Evolutionary conservation across 108 stramenopile genomes (phyloP), one percentile per base, ranked within the genome.

Genomic region (Cyclotella choctawhatcheeana): DNA sequence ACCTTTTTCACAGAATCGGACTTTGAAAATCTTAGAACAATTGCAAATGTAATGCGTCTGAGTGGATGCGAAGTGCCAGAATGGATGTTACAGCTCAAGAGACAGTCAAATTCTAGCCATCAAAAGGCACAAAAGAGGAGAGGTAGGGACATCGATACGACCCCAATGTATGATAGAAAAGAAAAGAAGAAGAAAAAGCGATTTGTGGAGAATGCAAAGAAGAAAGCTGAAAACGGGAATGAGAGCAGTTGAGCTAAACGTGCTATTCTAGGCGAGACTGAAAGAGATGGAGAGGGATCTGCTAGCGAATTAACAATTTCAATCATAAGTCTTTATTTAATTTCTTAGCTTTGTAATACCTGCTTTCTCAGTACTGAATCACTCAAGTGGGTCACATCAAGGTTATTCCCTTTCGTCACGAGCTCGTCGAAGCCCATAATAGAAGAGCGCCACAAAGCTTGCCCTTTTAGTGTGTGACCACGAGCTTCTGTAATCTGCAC

Each of bases 1-100:
- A 99, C 98, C 0, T 80, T 98, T 30, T 99, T 98, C 67, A 98
- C 98, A 12, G 98, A 98, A 74, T 77, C 84, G 0, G 96, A 94
- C 60, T 93, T 93, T 65, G 89, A 91, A 16, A 69, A 85, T 25
- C 67, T 99, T 45, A 84, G 98, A 17, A 86, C 92, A 0, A 92
- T 99, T 64, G 98, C 98, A 22, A 99, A 99, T 73, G 92, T 97
- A 43, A 96, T 97, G 92, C 90, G 91, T 56, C 78, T 93, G 37
- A 86, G 86, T 44, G 98, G 98, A 18, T 95, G 97, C 71, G 85
- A 89, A 37, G 95, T 98, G 12, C 94, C 94, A 20, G 91, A 93
- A 16, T 98, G 96, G 96, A 97, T 98, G 94, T 75, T 95, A 37
- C 79, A 85, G 34, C 67, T 96, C 26, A 86, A 87, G 55, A 68